Conservation (phyloP, 1,139 yeast species). For the Entelexis sorbosivorans region DNA sequence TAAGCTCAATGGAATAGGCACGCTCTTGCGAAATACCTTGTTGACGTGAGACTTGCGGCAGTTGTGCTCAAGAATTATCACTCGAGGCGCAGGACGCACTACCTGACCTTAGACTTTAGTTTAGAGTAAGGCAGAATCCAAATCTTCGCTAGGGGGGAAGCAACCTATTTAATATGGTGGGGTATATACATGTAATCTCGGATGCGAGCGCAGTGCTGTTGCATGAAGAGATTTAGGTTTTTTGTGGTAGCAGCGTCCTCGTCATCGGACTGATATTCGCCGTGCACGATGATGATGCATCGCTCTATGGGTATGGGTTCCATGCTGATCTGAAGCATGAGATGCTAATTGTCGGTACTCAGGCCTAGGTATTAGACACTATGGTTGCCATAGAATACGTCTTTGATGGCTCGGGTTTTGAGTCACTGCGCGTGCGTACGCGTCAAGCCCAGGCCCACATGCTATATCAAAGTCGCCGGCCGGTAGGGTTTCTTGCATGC, state of each 20-base stretch:
- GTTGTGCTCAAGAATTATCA: background rate
- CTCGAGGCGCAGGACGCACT: background rate
- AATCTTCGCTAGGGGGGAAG: constrained; percentile 1
- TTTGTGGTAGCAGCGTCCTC: constrained; percentile 2
- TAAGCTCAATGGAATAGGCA: background rate
- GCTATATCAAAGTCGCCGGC: background rate
- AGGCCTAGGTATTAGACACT: no score
- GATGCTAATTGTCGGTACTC: no score
- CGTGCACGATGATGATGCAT: background rate
- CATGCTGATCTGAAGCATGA: background rate
- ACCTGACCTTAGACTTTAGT: background rate
- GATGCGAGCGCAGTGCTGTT: background rate
- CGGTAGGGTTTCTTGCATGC: constrained; percentile 2
- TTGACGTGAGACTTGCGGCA: background rate
- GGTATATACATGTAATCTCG: constrained; percentile 2
- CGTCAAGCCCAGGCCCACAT: no score
- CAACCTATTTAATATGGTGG: constrained; percentile 5
- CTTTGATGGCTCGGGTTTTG: no score
- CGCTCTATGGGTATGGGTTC: background rate
- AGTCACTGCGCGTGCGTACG: no score
- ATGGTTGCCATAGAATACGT: no score
- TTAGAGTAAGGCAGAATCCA: constrained; percentile 2
- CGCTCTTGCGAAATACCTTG: background rate
- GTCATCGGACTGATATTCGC: background rate
- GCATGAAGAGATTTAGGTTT: constrained; percentile 5